Evolutionary conservation across 768 basidiomycete genomes (phyloP).

Genomic region (Lactarius vividus): DNA sequence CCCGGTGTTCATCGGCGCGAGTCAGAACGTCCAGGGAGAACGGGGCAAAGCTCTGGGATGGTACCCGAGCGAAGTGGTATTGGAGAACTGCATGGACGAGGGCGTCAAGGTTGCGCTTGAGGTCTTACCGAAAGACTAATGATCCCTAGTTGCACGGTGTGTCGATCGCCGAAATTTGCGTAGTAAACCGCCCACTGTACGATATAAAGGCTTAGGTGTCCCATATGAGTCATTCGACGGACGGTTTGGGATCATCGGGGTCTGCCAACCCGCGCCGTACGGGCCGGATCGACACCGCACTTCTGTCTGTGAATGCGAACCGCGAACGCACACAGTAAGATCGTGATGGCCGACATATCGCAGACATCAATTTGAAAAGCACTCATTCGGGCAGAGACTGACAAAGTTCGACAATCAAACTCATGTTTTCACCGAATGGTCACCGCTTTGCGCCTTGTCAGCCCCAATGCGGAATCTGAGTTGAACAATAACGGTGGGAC

Average conservation of each 20-base stretch:
- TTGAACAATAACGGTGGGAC: neutral
- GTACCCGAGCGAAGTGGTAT: constrained; percentile 3
- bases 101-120: neutral
- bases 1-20: neutral
- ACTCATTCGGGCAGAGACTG: neutral
- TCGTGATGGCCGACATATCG: neutral
- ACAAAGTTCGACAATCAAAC: neutral
- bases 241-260: too few relatives aligned
- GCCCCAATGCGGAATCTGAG: neutral
- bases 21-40: constrained; percentile 2
- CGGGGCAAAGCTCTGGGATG: neutral
- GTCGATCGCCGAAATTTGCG: neutral
- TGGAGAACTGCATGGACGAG: neutral
- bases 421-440: neutral
- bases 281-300: neutral
- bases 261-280: neutral
- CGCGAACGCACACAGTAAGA: neutral
- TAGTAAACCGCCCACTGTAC: neutral
- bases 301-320: neutral
- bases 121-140: neutral
- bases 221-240: too few relatives aligned
- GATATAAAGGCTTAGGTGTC: neutral
- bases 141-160: neutral
- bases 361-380: constrained; percentile 1
- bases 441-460: neutral